Percentiles rank a stretch among this genome's conserved stretches.
Conservation (phyloP, 495 filamentous ascomycete species). For the Filosporella fistucella region DNA sequence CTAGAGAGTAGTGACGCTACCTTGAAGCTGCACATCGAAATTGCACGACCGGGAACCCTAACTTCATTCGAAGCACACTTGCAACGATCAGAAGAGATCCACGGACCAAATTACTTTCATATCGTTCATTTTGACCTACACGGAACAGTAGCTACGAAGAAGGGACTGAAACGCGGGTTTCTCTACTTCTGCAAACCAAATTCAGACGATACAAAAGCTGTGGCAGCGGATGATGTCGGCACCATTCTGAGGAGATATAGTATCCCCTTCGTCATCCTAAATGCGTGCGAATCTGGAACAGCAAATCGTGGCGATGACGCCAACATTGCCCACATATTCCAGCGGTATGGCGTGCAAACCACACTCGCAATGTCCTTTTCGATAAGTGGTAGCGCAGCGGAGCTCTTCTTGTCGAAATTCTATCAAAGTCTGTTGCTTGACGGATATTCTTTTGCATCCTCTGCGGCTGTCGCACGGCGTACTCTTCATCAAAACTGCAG, state of each 20-base stretch:
- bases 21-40: background rate
- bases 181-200: background rate
- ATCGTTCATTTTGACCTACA: conserved; percentile 8
- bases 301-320: conserved; percentile 2
- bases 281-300: conserved; percentile 10
- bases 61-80: background rate
- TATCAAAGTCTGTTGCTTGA: conserved; percentile 1
- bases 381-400: background rate
- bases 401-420: conserved; percentile 1
- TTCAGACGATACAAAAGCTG: background rate
- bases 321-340: conserved; percentile 6
- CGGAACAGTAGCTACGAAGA: background rate
- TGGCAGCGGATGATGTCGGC: background rate
- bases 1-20: background rate
- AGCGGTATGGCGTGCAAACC: background rate
- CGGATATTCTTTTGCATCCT: background rate
- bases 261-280: background rate
- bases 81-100: background rate
- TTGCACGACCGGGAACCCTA: conserved; percentile 6
- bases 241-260: background rate
- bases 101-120: conserved; percentile 7
- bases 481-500: background rate
- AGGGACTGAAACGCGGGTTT: background rate
- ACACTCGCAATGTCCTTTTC: conserved; percentile 6
- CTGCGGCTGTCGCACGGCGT: background rate